Evolutionary conservation across 2,329 filamentous ascomycete genomes (phyloP).

Genomic region (Phaeosphaeriaceae sp.): DNA sequence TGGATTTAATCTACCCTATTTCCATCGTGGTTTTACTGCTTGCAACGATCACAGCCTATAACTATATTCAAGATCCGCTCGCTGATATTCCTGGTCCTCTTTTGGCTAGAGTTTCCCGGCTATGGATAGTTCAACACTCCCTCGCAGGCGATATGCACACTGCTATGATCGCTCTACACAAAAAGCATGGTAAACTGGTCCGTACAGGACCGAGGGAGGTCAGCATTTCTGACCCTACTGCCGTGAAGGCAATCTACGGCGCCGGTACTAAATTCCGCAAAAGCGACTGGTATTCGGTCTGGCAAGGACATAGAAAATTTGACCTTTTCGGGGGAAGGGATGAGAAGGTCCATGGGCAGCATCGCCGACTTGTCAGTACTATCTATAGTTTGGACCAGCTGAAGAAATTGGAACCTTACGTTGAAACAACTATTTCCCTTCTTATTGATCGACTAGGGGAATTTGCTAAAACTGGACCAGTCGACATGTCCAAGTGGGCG

Average conservation of each 20-base stretch:
- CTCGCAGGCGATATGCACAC: slow-evolving; percentile 7
- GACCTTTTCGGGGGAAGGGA: slow-evolving; percentile 20
- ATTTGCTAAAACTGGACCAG: slow-evolving; percentile 27
- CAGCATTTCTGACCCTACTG: slow-evolving; percentile 10
- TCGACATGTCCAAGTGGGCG: slow-evolving; percentile 36
- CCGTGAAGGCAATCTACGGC: slow-evolving; percentile 24
- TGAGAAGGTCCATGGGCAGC: slow-evolving; percentile 17
- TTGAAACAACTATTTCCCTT: slow-evolving; percentile 32
- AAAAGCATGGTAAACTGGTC: slow-evolving; percentile 16
- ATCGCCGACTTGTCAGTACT: slow-evolving; percentile 31
- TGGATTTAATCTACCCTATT: not conserved
- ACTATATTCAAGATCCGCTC: not conserved
- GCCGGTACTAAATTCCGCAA: slow-evolving; percentile 28
- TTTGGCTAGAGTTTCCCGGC: not conserved
- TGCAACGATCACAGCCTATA: not conserved
- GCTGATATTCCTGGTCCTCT: not conserved
- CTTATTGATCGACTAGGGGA: slow-evolving; percentile 38
- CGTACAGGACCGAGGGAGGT: slow-evolving; percentile 16
- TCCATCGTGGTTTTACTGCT: not conserved
- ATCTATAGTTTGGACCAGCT: slow-evolving; percentile 41
- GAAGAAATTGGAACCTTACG: slow-evolving; percentile 48
- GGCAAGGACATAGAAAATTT: slow-evolving; percentile 10
- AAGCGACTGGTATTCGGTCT: slow-evolving; percentile 26
- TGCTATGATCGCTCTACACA: slow-evolving; percentile 11
- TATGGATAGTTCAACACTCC: slow-evolving; percentile 2